Conservation (phyloP, 2,329 filamentous ascomycete genomes). For the Ophiostoma pallidulum region DNA sequence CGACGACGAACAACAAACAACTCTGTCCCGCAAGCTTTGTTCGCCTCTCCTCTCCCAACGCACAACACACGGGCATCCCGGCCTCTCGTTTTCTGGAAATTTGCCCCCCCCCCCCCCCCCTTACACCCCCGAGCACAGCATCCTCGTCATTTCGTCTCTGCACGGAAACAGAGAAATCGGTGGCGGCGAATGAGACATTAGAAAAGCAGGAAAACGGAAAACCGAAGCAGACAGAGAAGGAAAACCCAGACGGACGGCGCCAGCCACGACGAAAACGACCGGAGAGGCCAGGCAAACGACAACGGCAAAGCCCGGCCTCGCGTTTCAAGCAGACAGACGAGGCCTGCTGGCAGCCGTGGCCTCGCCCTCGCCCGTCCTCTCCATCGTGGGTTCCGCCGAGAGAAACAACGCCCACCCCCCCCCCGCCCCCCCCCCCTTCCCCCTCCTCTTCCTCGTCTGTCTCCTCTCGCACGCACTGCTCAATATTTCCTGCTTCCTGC, state of each 20-base stretch:
- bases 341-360: slow-evolving; percentile 1
- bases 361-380: no score
- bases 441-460: background rate
- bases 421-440: background rate
- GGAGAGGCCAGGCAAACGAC: background rate
- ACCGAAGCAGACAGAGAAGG: no score
- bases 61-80: no score
- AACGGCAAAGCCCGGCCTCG: background rate
- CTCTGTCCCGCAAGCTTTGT: no score
- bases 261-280: background rate
- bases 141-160: no score
- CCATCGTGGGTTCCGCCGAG: background rate
- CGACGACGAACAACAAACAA: background rate
- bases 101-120: background rate
- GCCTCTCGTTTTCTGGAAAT: no score
- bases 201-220: background rate
- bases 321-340: slow-evolving; percentile 3
- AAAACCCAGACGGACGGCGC: background rate
- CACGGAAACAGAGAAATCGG: background rate
- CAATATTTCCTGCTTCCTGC: background rate
- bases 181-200: background rate
- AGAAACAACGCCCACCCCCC: background rate
- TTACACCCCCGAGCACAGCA: background rate
- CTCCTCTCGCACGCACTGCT: background rate
- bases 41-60: no score